phyloP scores from a whole-genome alignment of 1,139 yeast genomes.

The Williopsis jadinii region DNA sequence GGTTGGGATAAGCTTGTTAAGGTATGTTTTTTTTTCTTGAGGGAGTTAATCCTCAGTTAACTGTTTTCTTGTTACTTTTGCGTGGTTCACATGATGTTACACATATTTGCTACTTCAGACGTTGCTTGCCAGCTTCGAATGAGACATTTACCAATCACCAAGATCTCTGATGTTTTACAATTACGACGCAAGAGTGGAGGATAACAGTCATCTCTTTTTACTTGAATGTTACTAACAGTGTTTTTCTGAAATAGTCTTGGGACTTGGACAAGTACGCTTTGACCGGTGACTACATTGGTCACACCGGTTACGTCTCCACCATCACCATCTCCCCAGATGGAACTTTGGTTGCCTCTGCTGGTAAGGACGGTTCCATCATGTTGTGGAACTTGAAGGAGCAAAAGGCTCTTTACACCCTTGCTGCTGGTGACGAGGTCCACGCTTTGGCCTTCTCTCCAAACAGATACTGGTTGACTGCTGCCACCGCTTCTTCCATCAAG shows the following conservation, averaged over 20 bases:
- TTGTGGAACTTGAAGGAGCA: constrained; percentile 95
- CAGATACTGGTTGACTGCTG: constrained; percentile 99
- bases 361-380: constrained; percentile 98
- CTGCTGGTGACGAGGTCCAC: constrained; percentile 95
- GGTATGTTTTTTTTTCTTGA: constrained; percentile 56
- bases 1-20: constrained; percentile 99
- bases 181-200: neutral
- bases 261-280: constrained; percentile 81
- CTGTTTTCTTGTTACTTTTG: constrained; percentile 23
- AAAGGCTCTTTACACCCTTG: constrained; percentile 88
- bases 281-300: constrained; percentile 97
- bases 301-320: constrained; percentile 98
- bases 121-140: constrained; percentile 61
- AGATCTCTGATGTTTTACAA: constrained; percentile 78
- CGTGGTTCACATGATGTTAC: constrained; percentile 47
- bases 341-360: constrained; percentile 98
- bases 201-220: neutral
- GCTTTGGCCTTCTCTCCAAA: constrained; percentile 99
- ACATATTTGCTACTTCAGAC: constrained; percentile 99
- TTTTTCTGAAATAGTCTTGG: constrained; percentile 63
- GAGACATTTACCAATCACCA: constrained; percentile 96
- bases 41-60: neutral
- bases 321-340: constrained; percentile 99
- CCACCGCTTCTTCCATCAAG: constrained; percentile 96
- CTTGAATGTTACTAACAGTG: constrained; percentile 30